Base-by-base conservation (phyloP, 2,329 filamentous ascomycete genomes). In the Cytospora paraplurivora region DNA sequence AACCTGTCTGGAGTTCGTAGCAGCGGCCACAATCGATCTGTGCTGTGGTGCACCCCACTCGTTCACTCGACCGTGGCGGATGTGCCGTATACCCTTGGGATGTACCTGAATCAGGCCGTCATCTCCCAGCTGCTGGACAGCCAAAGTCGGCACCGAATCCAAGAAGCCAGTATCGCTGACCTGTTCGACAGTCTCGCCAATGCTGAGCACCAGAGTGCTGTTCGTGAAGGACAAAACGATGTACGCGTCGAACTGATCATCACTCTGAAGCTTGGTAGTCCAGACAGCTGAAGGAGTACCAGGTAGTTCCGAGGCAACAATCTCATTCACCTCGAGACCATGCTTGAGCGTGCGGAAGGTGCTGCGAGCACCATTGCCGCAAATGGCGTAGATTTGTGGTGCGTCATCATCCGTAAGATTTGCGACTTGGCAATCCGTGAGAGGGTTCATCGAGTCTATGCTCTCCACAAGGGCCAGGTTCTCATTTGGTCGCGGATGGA, bases 181-280 rank as follows among this genome's bases (percentile, higher is more conserved):
- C 76, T 98, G 93, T 74, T 97, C 93, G 0, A 99, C 95, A 1
- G 93, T 97, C 74, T 99, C 95, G 4, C 94, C 95, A 68, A 99
- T 97, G 71, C 93, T 96, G 17, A 99, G 81, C 1, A 98, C 93
- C 13, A 98, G 82, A 0, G 95, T 99, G 35, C 88, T 90, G 69
- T 96, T 96, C 47, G 89, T 88, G 72, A 97, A 95, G 2, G 93
- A 96, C 6, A 99, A 82, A n/a, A 99, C 86, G 66, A 99, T 97
- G 72, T 98, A 97, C 0, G 92, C 90, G 76, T 99, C 94, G 68
- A 89, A 96, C 69, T 94, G 86, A 69, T 98, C 94, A 19, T 85
- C 84, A 21, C 87, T 86, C 44, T 87, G 90, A 54, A 96, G 80
- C 74, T 97, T 97, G 0, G 96, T 93, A 0, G 95, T 97, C 94